These are phyloP conservation scores for Flaveria ramosissima DNA, from an alignment of 129 eudicot species.

Conservation along the genomic window DNA sequence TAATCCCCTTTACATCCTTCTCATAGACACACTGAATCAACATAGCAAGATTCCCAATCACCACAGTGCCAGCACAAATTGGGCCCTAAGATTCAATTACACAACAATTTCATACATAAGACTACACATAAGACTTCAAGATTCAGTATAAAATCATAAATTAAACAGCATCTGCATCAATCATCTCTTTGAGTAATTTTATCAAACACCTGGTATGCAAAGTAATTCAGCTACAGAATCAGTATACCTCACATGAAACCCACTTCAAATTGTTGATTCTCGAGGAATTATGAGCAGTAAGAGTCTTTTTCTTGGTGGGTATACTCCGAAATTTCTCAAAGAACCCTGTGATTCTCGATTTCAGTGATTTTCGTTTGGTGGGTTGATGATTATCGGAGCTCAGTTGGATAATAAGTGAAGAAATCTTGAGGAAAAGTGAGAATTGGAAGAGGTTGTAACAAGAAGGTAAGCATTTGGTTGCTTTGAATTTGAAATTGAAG, in stretches of 20 bases:
- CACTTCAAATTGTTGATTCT: constrained; percentile 12
- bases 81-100: constrained; percentile 25
- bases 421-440: constrained; percentile 36
- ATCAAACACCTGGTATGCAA: constrained; percentile 24
- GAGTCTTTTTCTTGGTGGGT: constrained; percentile 24
- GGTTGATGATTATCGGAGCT: constrained; percentile 16
- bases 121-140: no score
- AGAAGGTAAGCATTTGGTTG: constrained; percentile 23
- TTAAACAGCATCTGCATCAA: background rate
- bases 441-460: constrained; percentile 28
- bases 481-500: constrained; percentile 33
- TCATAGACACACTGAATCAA: constrained; percentile 24
- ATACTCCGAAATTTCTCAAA: constrained; percentile 12
- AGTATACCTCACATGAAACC: constrained; percentile 27
- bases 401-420: constrained; percentile 17
- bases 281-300: constrained; percentile 9
- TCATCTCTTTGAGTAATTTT: background rate
- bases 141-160: background rate
- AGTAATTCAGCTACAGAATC: background rate
- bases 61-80: constrained; percentile 20
- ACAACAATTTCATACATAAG: background rate
- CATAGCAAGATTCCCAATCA: constrained; percentile 31
- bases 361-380: constrained; percentile 18
- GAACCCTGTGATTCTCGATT: constrained; percentile 12
- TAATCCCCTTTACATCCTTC: constrained; percentile 27